Conservation (phyloP, 2,329 filamentous ascomycete species). For the Sporothrix globosa region DNA sequence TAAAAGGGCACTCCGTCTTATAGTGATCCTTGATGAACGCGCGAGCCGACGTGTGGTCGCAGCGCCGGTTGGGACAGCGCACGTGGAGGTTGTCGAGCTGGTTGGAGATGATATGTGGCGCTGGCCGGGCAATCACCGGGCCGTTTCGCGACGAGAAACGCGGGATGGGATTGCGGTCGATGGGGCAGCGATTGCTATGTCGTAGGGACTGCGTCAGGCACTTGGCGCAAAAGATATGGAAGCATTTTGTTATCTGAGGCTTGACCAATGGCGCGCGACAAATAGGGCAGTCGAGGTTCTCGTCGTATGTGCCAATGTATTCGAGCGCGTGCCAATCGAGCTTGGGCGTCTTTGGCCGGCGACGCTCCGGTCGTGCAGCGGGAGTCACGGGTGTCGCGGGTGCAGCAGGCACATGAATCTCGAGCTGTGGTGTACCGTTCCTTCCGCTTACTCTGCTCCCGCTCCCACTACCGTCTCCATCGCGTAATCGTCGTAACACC, state of each 20-base stretch:
- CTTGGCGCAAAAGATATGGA: slow-evolving; percentile 66
- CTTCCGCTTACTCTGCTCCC: neutral
- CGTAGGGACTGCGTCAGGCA: slow-evolving; percentile 56
- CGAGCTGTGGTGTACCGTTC: neutral
- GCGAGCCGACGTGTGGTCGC: slow-evolving; percentile 54
- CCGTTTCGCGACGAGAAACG: slow-evolving; percentile 39
- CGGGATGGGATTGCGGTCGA: slow-evolving; percentile 57
- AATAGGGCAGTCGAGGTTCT: slow-evolving; percentile 46
- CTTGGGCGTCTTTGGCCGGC: slow-evolving; percentile 29
- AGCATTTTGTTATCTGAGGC: slow-evolving; percentile 63
- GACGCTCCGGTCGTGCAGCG: no score
- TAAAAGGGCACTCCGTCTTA: slow-evolving; percentile 59
- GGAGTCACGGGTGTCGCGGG: no score
- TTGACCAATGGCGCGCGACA: slow-evolving; percentile 64
- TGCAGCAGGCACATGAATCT: no score
- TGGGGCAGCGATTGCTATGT: slow-evolving; percentile 55
- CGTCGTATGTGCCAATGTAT: slow-evolving; percentile 43
- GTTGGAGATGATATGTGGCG: slow-evolving; percentile 57
- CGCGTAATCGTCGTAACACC: no score
- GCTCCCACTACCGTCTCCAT: no score
- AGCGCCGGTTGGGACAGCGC: slow-evolving; percentile 62
- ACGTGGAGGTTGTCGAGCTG: slow-evolving; percentile 64
- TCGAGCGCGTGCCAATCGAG: slow-evolving; percentile 44
- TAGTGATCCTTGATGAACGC: slow-evolving; percentile 61
- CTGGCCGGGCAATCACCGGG: slow-evolving; percentile 37